Conservation (phyloP, 208 protist genomes). For the Leishmania braziliensis region DNA sequence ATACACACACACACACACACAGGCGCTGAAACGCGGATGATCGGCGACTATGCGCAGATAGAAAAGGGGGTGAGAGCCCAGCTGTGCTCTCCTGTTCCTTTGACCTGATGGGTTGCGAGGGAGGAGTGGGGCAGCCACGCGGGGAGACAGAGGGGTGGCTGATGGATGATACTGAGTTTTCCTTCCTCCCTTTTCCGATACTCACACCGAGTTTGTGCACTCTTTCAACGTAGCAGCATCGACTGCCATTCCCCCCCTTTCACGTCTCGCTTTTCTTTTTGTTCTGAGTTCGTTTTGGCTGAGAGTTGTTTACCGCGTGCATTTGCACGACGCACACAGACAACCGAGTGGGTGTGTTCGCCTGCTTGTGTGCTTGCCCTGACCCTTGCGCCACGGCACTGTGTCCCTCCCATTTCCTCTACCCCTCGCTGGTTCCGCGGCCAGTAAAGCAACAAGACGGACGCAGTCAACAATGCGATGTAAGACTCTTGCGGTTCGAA, state of each 20-base stretch:
- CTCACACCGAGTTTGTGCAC: background rate
- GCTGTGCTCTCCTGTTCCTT: background rate
- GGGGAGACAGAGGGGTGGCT: too few relatives aligned
- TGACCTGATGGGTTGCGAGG: background rate
- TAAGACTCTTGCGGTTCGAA: too few relatives aligned
- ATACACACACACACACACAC: background rate
- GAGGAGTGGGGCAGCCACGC: background rate
- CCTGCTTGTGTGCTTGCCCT: background rate
- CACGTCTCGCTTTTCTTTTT: background rate
- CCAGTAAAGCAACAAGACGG: background rate
- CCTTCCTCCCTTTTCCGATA: background rate
- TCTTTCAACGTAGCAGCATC: background rate
- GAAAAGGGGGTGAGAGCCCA: background rate
- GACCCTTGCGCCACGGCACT: background rate
- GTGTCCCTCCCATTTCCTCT: background rate
- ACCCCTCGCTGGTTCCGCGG: background rate
- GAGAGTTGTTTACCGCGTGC: background rate
- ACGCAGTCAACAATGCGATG: too few relatives aligned
- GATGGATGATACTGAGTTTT: background rate
- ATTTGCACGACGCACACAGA: slow-evolving; percentile 7
- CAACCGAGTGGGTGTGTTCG: background rate
- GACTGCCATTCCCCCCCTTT: background rate
- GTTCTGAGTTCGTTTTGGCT: background rate
- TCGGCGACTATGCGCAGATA: background rate
- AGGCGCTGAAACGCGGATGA: background rate